Base-by-base conservation (phyloP, 331 rosid species). In the Phaseolus coccineus region DNA sequence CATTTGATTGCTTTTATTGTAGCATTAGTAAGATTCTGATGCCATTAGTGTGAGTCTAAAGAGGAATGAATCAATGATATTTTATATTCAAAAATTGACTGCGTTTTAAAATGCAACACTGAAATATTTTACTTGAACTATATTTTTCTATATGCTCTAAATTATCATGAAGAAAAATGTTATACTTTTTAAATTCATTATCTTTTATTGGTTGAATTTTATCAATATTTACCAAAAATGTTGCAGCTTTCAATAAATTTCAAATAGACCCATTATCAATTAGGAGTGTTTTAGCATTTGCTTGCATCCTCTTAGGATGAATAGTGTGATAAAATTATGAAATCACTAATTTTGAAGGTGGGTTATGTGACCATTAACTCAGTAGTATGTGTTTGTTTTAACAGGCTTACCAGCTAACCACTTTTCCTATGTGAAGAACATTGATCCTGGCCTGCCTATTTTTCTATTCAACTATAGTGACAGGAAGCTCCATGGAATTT, bases 401-500 rank as follows among this genome's bases (percentile, higher is more conserved):
- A 83, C 89, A 93, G 99, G 97, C 4, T 89, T 91, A 76, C 96
- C 96, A 19, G 81, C 85, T 47, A 87, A 52, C 25, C 97, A 94
- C 72, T 89, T 85, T 65, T 79, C 87, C 40, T 93, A 85, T 80
- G 97, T 95, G 53, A 85, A 86, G 90, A 88, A 95, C 16, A 88
- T 95, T 63, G 84, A 81, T 77, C 93, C 86, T 8, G 97, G 97
- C 46, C 84, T 95, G 86, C 99, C 97, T 31, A 80, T 93, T 39
- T 93, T 95, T 85, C 85, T 95, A 48, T 95, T 93, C 96, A 95
- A 93, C 87, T 95, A 86, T 57, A 85, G 87, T 61, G 92, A 93
- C 14, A 84, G 96, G 68, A 91, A 82, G 56, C 90, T 95, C 77
- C 87, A 91, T 90, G 99, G 97, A 69, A 84, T 93, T 53, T 93